Base-by-base conservation (phyloP, 2,329 filamentous ascomycete genomes). In the Penicillium sp. region DNA sequence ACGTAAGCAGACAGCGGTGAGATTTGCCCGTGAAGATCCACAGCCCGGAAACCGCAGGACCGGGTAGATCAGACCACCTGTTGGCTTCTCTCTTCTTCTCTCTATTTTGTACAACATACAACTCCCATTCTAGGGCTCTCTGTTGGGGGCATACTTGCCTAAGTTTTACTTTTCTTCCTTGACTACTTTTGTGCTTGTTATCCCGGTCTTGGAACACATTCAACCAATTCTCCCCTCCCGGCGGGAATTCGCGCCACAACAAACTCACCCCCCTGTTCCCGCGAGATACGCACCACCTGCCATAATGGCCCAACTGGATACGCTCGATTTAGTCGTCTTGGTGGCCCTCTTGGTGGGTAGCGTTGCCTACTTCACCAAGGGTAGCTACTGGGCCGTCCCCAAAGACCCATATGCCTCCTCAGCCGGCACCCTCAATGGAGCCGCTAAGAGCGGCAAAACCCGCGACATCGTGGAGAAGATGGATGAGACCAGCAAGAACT, bases 341-440 rank as follows among this genome's bases (percentile, higher is more conserved):
- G 86, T 86, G 61, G 86, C 86, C 58, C 88, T 99, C 68, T 84
- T 97, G 55, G 75, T 96, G 58, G 94, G 91, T 66, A 97, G 92
- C 48, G 75, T 93, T 60, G 94, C 93, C 72, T 99, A 97, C 80
- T 96, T 99, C 79, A 97, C 94, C 66, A 99, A 99, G 76, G 94
- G 94, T 70, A 94, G 89, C 64, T 88, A 94, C 76, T 99, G 71
- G 71, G 93, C 85, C 29, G 83, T 96, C 52, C 83, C 85, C 65
- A 94, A 94, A 73, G 92, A 97, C 74, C 91, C 93, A 25, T 96
- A 96, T 76, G 90, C 90, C 66, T 85, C 82, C 69, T 86, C 89
- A 51, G 86, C 91, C 68, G 60, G 66, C 23, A 61, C 68, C 7
- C 82, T 87, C 68, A 86, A 85, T 73, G 84, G 85, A 71, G 85